phyloP scores from a whole-genome alignment of 2,329 filamentous ascomycete genomes.

The Ophiostoma montium region DNA sequence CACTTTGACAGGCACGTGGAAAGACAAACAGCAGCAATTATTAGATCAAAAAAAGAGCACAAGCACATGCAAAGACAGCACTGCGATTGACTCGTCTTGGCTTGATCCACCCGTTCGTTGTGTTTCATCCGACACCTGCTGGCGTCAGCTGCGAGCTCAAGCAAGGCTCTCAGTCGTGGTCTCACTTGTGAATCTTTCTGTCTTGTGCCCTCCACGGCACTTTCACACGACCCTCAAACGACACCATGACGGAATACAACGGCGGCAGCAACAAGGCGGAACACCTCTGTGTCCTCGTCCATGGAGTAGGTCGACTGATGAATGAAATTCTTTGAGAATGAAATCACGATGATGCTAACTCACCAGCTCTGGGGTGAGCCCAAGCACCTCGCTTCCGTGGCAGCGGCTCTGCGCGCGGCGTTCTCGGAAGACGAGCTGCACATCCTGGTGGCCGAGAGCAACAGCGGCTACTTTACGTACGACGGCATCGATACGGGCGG shows the following conservation, averaged over 20 bases:
- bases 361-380: conserved; percentile 61
- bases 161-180: no score
- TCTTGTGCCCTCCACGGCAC: not conserved
- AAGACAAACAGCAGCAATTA: no score
- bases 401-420: conserved; percentile 46
- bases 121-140: no score
- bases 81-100: no score
- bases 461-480: conserved; percentile 58
- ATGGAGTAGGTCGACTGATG: conserved; percentile 43
- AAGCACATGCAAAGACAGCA: no score
- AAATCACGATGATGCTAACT: conserved; percentile 19
- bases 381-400: conserved; percentile 54
- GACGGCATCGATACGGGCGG: conserved; percentile 55
- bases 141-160: no score
- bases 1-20: no score
- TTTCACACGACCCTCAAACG: not conserved
- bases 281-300: conserved; percentile 65
- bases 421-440: conserved; percentile 51
- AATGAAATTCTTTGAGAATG: no score
- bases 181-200: not conserved
- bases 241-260: conserved; percentile 29
- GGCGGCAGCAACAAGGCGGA: conserved; percentile 42
- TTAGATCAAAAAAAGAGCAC: no score
- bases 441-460: conserved; percentile 58
- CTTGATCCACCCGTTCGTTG: no score